Evolutionary conservation across 1,284 basidiomycete genomes (phyloP).

Genomic region (Cryptococcus floricola): DNA sequence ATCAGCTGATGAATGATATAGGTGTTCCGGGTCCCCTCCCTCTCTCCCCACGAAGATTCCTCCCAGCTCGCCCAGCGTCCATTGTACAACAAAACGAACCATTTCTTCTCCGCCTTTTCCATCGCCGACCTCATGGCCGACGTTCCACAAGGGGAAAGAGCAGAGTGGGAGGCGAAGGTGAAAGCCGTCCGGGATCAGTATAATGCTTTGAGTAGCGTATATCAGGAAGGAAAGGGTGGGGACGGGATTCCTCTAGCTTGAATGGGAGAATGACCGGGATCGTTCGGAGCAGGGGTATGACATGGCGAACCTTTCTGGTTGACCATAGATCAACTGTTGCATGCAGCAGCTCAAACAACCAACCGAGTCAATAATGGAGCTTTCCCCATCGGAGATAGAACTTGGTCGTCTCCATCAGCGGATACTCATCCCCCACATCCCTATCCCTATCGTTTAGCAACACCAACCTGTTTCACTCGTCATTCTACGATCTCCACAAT

Average conservation of each 20-base stretch:
- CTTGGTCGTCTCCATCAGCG: too few species aligned
- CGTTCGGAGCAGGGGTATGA: too few species aligned
- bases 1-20: not conserved
- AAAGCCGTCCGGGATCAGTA: slow-evolving; percentile 17
- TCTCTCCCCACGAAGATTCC: slow-evolving; percentile 7
- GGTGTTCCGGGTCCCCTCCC: slow-evolving; percentile 24
- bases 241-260: slow-evolving; percentile 26
- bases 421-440: too few species aligned
- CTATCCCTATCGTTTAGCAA: too few species aligned
- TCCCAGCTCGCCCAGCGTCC: slow-evolving; percentile 14
- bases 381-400: too few species aligned
- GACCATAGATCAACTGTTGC: too few species aligned
- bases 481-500: too few species aligned
- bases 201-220: slow-evolving; percentile 17
- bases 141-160: slow-evolving; percentile 10
- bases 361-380: too few species aligned
- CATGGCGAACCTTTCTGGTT: too few species aligned
- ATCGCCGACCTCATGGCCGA: slow-evolving; percentile 20
- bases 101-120: slow-evolving; percentile 23
- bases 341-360: too few species aligned
- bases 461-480: too few species aligned
- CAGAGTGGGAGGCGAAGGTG: slow-evolving; percentile 6
- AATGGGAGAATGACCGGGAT: too few species aligned
- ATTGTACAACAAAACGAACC: slow-evolving; percentile 27
- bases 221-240: slow-evolving; percentile 24